Evolutionary conservation across 371 early-diverging fungal genomes (phyloP).

Genomic region (Dinochytrium kinnereticum): DNA sequence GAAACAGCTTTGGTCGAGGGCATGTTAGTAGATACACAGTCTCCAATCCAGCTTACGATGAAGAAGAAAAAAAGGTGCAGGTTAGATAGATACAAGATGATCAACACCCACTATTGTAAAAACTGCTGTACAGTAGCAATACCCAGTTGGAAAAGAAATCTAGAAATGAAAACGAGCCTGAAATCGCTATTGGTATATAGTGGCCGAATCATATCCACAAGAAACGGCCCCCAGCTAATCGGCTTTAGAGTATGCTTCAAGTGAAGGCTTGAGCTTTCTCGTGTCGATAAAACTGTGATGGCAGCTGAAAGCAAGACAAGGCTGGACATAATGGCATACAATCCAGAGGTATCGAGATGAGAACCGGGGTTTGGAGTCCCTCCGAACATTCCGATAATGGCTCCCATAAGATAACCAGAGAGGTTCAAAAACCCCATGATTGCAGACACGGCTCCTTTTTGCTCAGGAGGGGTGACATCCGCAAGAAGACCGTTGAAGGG

Average conservation of each 20-base stretch:
- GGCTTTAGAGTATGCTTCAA: slow-evolving; percentile 24
- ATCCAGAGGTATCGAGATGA: slow-evolving; percentile 15
- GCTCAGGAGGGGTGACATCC: slow-evolving; percentile 44
- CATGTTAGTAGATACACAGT: slow-evolving; percentile 40
- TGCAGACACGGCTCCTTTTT: slow-evolving; percentile 42
- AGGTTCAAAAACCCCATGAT: slow-evolving; percentile 49
- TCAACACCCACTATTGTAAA: slow-evolving; percentile 44
- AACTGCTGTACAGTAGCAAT: slow-evolving; percentile 52
- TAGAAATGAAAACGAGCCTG: slow-evolving; percentile 43
- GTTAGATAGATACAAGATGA: background rate
- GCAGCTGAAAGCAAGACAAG: slow-evolving; percentile 16
- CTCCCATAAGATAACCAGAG: slow-evolving; percentile 44
- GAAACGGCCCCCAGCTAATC: slow-evolving; percentile 34
- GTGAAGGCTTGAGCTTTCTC: slow-evolving; percentile 30
- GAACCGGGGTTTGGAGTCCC: slow-evolving; percentile 8
- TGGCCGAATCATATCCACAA: slow-evolving; percentile 35
- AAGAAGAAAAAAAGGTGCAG: slow-evolving; percentile 6
- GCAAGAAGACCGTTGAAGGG: slow-evolving; percentile 51
- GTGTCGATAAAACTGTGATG: slow-evolving; percentile 27
- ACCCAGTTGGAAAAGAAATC: slow-evolving; percentile 54
- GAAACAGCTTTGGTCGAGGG: slow-evolving; percentile 45
- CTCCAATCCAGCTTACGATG: slow-evolving; percentile 45
- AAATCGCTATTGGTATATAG: slow-evolving; percentile 41
- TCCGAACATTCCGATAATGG: slow-evolving; percentile 39
- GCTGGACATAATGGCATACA: slow-evolving; percentile 37